Percentiles rank a stretch among this genome's conserved stretches.
phyloP scores from a whole-genome alignment of 164 flowering plant species.

The Piper betle region DNA sequence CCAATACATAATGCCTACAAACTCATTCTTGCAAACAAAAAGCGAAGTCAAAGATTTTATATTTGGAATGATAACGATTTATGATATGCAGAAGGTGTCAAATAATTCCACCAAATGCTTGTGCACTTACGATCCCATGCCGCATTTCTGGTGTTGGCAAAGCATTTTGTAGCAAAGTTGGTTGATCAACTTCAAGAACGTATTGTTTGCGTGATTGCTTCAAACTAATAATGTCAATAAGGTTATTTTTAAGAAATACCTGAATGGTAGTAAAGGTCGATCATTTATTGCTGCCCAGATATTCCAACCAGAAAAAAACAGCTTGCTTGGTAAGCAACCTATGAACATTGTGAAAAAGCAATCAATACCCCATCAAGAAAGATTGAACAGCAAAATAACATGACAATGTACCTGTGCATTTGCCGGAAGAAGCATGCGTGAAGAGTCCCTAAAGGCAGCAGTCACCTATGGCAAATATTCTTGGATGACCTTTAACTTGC shows the following conservation, averaged over 20 bases:
- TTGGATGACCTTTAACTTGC: conserved; percentile 91
- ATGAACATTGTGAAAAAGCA: conserved; percentile 5
- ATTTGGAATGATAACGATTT: neutral
- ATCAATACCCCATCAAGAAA: neutral
- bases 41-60: no score
- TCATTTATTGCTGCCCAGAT: conserved; percentile 96
- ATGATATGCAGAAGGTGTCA: neutral
- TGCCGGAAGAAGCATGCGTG: conserved; percentile 75
- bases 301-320: conserved; percentile 97
- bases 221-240: no score
- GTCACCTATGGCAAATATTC: conserved; percentile 90
- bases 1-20: no score
- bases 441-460: conserved; percentile 62
- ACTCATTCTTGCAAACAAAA: no score
- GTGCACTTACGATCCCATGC: neutral
- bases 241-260: conserved; percentile 22
- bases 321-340: conserved; percentile 99
- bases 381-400: neutral
- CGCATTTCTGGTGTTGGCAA: neutral
- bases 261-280: conserved; percentile 83
- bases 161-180: neutral
- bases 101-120: neutral
- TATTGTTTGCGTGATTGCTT: neutral
- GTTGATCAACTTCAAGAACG: neutral
- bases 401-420: conserved; percentile 69